These are phyloP conservation scores for Lanmaoa rubissima DNA, from an alignment of 768 basidiomycete genomes.

Conservation along the genomic window DNA sequence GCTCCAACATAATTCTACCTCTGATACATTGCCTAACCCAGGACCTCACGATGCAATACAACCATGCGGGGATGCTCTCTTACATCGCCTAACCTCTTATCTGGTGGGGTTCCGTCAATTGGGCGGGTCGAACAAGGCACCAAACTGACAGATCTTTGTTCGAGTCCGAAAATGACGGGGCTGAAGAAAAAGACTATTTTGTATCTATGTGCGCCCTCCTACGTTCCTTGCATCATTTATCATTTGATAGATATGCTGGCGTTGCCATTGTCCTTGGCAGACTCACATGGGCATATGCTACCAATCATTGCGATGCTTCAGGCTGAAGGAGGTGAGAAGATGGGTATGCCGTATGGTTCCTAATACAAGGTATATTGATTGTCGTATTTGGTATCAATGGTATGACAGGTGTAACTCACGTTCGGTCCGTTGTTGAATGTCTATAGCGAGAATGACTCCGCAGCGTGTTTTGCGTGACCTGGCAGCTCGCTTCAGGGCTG, in stretches of 20 bases:
- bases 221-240: constrained; percentile 3
- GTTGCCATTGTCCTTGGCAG: background rate
- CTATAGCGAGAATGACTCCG: constrained; percentile 7
- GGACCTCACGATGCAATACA: constrained; percentile 17
- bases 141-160: constrained; percentile 3
- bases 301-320: constrained; percentile 3
- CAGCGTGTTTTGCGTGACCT: background rate
- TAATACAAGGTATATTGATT: constrained; percentile 26
- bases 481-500: constrained; percentile 18
- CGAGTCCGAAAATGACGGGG: constrained; percentile 8
- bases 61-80: constrained; percentile 22
- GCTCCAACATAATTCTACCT: background rate
- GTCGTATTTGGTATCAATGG: constrained; percentile 18
- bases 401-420: constrained; percentile 18
- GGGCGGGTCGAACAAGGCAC: constrained; percentile 16
- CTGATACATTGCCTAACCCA: background rate
- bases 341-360: constrained; percentile 21
- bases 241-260: background rate
- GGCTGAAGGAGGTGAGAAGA: constrained; percentile 13
- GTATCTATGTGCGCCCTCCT: background rate
- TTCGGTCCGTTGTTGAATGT: constrained; percentile 9
- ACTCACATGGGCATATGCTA: background rate
- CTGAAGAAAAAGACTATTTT: constrained; percentile 1
- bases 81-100: constrained; percentile 9
- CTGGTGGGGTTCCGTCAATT: constrained; percentile 2